A percentile compares a stretch with the other conserved stretches of the same genome.
These are phyloP conservation scores for Verticillium isaacii DNA, from an alignment of 2,329 filamentous ascomycete genomes.

Conservation along the genomic window DNA sequence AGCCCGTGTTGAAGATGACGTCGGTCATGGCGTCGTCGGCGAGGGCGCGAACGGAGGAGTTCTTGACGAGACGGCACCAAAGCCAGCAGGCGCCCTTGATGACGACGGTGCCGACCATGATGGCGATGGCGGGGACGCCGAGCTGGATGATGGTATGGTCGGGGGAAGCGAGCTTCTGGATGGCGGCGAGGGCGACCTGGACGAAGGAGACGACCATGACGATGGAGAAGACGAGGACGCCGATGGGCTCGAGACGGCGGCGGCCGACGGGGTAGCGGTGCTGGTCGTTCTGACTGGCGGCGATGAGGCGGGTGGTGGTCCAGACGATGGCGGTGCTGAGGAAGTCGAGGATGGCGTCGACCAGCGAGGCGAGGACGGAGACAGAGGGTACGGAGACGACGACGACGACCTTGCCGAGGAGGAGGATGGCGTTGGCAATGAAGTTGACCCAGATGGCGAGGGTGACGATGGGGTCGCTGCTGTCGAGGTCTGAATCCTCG, in stretches of 20 bases:
- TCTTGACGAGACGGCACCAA: slow-evolving; percentile 82
- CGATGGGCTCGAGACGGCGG: slow-evolving; percentile 68
- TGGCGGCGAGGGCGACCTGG: slow-evolving; percentile 69
- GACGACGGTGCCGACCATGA: slow-evolving; percentile 77
- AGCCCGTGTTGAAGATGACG: slow-evolving; percentile 86
- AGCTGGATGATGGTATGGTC: slow-evolving; percentile 70
- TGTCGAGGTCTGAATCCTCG: slow-evolving; percentile 68
- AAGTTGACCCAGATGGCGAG: slow-evolving; percentile 86
- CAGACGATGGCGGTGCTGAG: slow-evolving; percentile 78
- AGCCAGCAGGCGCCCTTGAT: slow-evolving; percentile 82
- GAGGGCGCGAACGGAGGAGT: slow-evolving; percentile 79
- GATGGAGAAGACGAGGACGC: slow-evolving; percentile 75
- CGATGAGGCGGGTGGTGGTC: slow-evolving; percentile 69
- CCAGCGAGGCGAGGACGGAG: slow-evolving; percentile 73
- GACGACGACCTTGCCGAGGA: slow-evolving; percentile 73
- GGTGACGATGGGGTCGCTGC: slow-evolving; percentile 70
- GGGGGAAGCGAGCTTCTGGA: slow-evolving; percentile 55
- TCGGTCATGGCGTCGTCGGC: slow-evolving; percentile 59
- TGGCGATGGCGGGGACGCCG: slow-evolving; percentile 65
- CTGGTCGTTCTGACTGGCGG: slow-evolving; percentile 59
- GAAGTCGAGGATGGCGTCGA: slow-evolving; percentile 77
- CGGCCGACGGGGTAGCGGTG: slow-evolving; percentile 77
- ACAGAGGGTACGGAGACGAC: slow-evolving; percentile 75
- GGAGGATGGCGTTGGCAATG: slow-evolving; percentile 68
- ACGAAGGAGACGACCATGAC: slow-evolving; percentile 85